Conservation (phyloP, 176 grass and related monocot genomes). For the Triticum urartu region DNA sequence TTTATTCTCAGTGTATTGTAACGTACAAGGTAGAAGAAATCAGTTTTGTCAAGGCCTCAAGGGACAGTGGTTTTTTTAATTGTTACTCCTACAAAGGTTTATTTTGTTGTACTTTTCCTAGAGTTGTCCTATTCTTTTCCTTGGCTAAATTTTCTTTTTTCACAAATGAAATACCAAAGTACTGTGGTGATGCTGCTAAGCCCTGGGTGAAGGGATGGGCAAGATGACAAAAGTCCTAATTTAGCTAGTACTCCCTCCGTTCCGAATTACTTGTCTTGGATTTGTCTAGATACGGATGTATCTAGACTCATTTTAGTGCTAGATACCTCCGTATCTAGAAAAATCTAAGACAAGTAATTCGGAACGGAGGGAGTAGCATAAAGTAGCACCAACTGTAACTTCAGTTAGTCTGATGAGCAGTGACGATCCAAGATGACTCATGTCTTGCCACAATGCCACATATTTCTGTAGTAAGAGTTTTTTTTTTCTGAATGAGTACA, state of each 20-base stretch:
- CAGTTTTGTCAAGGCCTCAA: background rate
- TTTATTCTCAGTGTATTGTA: background rate
- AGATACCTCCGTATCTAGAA: too few species aligned
- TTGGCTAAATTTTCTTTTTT: background rate
- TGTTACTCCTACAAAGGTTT: background rate
- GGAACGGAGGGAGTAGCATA: background rate
- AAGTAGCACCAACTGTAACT: background rate
- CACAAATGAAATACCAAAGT: background rate
- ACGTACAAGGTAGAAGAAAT: slow-evolving; percentile 11
- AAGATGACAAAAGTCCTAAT: background rate
- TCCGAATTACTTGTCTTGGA: too few species aligned
- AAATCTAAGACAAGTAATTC: too few species aligned
- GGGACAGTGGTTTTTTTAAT: too few species aligned
- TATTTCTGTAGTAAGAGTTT: background rate
- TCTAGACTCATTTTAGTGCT: too few species aligned
- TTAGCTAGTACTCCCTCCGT: background rate
- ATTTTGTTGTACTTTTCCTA: background rate
- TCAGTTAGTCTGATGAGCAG: background rate
- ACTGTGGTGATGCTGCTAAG: background rate
- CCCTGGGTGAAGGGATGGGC: background rate
- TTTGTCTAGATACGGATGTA: too few species aligned
- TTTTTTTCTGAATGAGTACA: slow-evolving; percentile 23
- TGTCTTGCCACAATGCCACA: background rate
- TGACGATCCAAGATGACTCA: background rate
- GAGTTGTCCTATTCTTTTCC: background rate